Evolutionary conservation across 345 rosid genomes (phyloP).

Genomic region (Psidium guajava): DNA sequence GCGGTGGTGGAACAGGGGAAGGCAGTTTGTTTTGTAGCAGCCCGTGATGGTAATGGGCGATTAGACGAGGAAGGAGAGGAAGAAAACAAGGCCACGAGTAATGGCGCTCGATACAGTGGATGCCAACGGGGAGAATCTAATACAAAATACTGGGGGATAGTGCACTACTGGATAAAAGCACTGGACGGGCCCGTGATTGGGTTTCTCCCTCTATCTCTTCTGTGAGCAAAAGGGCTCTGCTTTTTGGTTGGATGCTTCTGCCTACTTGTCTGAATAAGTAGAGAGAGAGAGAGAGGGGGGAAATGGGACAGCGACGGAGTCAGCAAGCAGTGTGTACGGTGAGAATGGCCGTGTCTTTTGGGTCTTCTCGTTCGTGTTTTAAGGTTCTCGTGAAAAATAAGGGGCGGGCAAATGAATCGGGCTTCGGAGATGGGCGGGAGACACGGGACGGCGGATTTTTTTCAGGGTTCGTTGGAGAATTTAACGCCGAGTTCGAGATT

Average conservation of each 20-base stretch:
- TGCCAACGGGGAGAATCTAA: not conserved
- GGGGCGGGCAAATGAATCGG: not conserved
- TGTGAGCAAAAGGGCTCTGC: not conserved
- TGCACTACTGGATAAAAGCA: not conserved
- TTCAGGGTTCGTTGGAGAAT: not conserved
- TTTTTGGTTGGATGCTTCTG: not conserved
- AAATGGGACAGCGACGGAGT: not conserved
- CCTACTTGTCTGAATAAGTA: not conserved
- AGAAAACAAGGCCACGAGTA: not conserved
- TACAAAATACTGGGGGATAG: not conserved
- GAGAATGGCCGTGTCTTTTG: not conserved
- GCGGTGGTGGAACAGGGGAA: not conserved
- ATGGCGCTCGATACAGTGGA: not conserved
- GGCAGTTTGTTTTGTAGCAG: slow-evolving; percentile 25
- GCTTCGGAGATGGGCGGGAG: not conserved
- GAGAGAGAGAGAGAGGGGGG: not conserved
- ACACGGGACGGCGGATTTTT: not conserved
- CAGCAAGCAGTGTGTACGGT: not conserved
- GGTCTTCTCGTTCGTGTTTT: not conserved
- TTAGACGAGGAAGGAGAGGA: not conserved
- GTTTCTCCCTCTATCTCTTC: not conserved
- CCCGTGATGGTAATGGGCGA: slow-evolving; percentile 30
- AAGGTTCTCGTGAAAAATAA: not conserved
- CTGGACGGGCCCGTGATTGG: not conserved
- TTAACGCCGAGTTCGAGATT: not conserved